Percentiles rank a stretch among this genome's conserved stretches.
Evolutionary conservation across 257 asterid genomes (phyloP).

Genomic region (Scutellaria minor): DNA sequence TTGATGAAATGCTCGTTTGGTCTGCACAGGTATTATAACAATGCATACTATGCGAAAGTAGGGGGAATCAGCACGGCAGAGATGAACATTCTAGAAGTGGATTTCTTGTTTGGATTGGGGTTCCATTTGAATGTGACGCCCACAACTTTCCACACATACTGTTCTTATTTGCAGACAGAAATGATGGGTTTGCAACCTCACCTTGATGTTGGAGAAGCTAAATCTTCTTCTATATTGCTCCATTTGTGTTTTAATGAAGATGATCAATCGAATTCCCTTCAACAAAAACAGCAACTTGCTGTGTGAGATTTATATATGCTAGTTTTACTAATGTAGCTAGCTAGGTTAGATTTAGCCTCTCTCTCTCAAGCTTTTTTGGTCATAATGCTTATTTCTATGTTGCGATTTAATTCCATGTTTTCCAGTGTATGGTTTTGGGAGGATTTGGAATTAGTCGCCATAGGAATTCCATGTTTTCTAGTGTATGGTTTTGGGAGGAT

Average conservation of each 20-base stretch:
- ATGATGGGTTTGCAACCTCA: constrained; percentile 63
- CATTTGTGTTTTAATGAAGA: constrained; percentile 72
- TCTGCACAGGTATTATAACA: constrained; percentile 75
- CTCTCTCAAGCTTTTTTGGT: constrained; percentile 30
- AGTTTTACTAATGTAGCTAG: constrained; percentile 30
- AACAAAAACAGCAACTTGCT: constrained; percentile 74
- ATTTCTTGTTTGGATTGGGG: constrained; percentile 86
- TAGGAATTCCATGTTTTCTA: constrained; percentile 31
- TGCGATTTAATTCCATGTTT: constrained; percentile 26
- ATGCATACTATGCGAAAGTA: constrained; percentile 94
- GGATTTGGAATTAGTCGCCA: constrained; percentile 34
- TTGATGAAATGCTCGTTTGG: background rate
- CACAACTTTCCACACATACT: constrained; percentile 68
- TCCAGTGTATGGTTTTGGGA: constrained; percentile 36
- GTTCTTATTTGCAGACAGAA: constrained; percentile 70
- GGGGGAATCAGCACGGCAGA: constrained; percentile 96
- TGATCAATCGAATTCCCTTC: constrained; percentile 60
- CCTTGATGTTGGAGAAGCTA: constrained; percentile 38
- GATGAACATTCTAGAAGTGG: constrained; percentile 95
- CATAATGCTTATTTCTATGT: constrained; percentile 34
- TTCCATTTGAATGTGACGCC: constrained; percentile 92
- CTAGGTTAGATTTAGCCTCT: constrained; percentile 43
- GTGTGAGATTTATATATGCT: constrained; percentile 44
- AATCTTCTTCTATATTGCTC: constrained; percentile 47
- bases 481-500: constrained; percentile 38